Evolutionary conservation across 2,329 filamentous ascomycete genomes (phyloP), one percentile per base, ranked within the genome.

Genomic region (Aspergillus brasiliensis): DNA sequence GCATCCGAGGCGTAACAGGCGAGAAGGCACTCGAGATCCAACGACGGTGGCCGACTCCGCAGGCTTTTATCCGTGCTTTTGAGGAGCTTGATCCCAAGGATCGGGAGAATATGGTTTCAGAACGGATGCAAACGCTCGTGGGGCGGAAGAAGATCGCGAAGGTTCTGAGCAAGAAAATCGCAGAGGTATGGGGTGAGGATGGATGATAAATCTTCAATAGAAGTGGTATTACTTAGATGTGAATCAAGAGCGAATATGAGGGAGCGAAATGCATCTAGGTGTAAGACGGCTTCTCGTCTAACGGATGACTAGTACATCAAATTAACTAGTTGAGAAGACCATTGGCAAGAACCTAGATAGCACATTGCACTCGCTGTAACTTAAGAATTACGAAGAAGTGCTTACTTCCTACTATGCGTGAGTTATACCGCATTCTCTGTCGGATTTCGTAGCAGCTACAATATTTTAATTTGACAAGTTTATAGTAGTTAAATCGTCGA

Each of bases 11-110:
- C 1, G 81, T 95, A 11, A 91, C 89, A 0, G 89, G 88, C 3
- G 90, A 93, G 67, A 91, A 90, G 68, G 91, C 91, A 0, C 75
- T 93, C 5, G 90, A 91, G 75, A 91, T 95, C 11, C 91, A 94
- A 70, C 87, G 86, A 65, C 78, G 82, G n/a, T 95, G 91, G 89
- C 85, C 83, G 64, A 94, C 91, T 2, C 91, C 91, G 0, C 80
- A 84, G 60, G 85, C 86, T 1, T 85, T 95, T 53, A 78, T 91
- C n/a, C 84, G 88, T 68, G 90, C 89, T 0, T 92, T 86, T 68
- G 84, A 87, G 65, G 75, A 74, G 0, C 84, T 86, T 52, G 68
- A 68, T 8, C 60, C 66, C 52, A 88, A 85, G 68, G 82, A 82
- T 51, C 86, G 86, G 69, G 80, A 82, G 47, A 83, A 84, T 31